Evolutionary conservation across 2,329 filamentous ascomycete genomes (phyloP).

Genomic region (Colletotrichum scovillei): DNA sequence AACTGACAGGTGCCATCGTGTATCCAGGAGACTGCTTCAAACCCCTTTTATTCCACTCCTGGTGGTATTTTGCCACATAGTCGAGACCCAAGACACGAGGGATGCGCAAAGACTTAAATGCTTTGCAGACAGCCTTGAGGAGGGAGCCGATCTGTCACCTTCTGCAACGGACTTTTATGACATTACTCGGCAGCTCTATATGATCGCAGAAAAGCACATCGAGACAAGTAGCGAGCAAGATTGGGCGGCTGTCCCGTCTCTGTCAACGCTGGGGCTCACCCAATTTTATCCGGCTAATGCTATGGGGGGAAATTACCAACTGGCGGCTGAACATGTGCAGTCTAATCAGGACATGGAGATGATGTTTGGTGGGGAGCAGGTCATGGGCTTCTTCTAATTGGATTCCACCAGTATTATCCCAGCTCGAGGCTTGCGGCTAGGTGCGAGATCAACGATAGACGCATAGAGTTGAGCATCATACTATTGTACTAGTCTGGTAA

Average conservation of each 20-base stretch:
- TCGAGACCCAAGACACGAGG: background rate
- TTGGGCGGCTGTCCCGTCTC: background rate
- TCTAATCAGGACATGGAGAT: background rate
- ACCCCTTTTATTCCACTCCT: constrained; percentile 5
- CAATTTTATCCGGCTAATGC: background rate
- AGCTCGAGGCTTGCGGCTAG: no score
- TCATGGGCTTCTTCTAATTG: background rate
- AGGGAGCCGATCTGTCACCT: background rate
- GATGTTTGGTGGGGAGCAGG: constrained; percentile 4
- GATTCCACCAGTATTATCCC: background rate
- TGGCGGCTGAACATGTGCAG: background rate
- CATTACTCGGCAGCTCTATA: background rate
- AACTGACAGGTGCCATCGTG: background rate
- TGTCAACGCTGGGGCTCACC: background rate
- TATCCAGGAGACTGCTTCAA: background rate
- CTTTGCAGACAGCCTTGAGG: background rate
- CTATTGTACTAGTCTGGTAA: no score
- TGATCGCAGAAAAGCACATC: background rate
- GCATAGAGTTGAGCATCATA: no score
- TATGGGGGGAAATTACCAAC: background rate
- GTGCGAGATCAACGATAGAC: no score
- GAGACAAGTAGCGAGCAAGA: background rate
- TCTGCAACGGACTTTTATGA: background rate
- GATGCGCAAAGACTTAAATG: background rate
- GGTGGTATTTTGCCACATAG: constrained; percentile 7